phyloP scores from a whole-genome alignment of 257 asterid species.

The Coffea eugenioides region DNA sequence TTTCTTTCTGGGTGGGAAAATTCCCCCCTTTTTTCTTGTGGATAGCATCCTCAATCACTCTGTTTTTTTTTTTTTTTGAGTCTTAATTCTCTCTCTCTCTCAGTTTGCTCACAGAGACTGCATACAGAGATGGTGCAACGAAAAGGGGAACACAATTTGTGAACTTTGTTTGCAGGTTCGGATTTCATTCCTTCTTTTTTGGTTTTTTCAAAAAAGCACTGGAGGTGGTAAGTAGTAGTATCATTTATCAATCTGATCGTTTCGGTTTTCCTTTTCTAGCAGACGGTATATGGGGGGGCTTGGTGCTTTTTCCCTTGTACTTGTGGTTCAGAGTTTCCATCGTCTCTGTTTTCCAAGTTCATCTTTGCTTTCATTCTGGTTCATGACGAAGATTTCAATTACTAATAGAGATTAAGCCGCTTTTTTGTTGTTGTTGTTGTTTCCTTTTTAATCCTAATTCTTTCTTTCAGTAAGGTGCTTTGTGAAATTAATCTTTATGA shows the following conservation, averaged over 20 bases:
- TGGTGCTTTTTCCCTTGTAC: too few species aligned
- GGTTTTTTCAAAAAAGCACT: too few species aligned
- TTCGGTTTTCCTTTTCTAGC: not conserved
- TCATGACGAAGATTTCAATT: not conserved
- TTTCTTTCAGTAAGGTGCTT: not conserved
- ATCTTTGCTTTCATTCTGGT: not conserved
- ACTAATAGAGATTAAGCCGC: not conserved
- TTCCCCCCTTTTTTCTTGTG: too few species aligned
- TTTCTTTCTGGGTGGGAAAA: not conserved
- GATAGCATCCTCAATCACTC: too few species aligned
- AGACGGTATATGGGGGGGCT: too few species aligned
- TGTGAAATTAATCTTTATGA: too few species aligned
- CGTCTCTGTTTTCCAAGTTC: not conserved
- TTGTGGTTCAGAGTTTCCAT: not conserved
- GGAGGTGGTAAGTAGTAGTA: too few species aligned
- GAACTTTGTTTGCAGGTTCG: slow-evolving; percentile 86
- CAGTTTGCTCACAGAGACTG: slow-evolving; percentile 96
- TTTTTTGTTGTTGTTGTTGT: not conserved
- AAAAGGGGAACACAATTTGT: slow-evolving; percentile 79
- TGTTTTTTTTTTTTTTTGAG: not conserved
- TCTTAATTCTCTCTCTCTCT: not conserved
- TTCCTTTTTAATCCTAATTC: too few species aligned
- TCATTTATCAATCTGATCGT: slow-evolving; percentile 12
- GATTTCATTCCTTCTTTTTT: too few species aligned
- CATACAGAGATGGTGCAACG: slow-evolving; percentile 94